These are phyloP conservation scores for Astrephomene gubernaculifera DNA, from an alignment of 139 green algal species.

Conservation along the genomic window DNA sequence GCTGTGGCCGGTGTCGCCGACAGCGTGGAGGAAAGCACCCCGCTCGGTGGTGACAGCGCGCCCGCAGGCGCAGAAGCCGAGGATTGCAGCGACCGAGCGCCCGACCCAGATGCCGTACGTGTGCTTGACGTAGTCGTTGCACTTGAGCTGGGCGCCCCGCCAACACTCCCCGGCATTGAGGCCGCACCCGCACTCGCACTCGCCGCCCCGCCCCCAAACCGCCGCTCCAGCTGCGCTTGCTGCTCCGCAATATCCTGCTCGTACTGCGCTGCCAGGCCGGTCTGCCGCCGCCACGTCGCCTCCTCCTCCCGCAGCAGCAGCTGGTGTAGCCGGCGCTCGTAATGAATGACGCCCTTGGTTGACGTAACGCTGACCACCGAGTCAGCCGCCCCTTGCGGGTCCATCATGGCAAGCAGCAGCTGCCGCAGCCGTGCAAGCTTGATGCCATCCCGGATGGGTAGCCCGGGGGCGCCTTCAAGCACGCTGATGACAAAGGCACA, in stretches of 20 bases:
- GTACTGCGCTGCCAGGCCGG: constrained; percentile 13
- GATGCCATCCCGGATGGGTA: constrained; percentile 16
- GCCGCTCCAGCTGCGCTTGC: constrained; percentile 23
- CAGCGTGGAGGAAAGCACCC: background rate
- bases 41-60: background rate
- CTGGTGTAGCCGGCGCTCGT: constrained; percentile 55
- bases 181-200: background rate
- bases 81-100: no score
- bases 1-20: background rate
- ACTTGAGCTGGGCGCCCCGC: background rate
- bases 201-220: background rate
- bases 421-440: constrained; percentile 42
- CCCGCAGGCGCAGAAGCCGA: no score
- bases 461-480: background rate
- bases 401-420: constrained; percentile 34
- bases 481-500: constrained; percentile 37
- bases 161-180: background rate
- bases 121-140: no score
- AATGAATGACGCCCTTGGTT: constrained; percentile 39
- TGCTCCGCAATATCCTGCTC: constrained; percentile 36
- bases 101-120: no score
- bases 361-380: constrained; percentile 36
- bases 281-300: constrained; percentile 28
- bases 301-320: constrained; percentile 54
- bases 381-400: background rate